Conservation (phyloP, 192 early-diverging fungal genomes). For the Mortierella alpina region DNA sequence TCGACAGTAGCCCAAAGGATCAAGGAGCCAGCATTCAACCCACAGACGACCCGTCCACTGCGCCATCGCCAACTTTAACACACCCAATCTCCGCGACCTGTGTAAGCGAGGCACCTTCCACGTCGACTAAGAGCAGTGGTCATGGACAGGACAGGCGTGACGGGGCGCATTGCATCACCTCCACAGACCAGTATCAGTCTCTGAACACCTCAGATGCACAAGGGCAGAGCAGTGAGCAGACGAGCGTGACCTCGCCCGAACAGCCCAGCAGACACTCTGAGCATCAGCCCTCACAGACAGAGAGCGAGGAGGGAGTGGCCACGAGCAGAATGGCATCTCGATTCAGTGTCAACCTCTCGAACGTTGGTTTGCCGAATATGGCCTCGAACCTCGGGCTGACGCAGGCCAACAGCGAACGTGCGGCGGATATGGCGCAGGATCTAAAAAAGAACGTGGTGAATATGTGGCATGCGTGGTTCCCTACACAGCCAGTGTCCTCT, state of each 20-base stretch:
- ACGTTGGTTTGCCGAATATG: slow-evolving; percentile 37
- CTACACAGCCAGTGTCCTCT: slow-evolving; percentile 9
- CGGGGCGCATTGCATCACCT: no score
- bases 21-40: no score
- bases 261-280: not conserved
- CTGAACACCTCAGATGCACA: slow-evolving; percentile 1
- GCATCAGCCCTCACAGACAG: slow-evolving; percentile 1
- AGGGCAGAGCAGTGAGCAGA: not conserved
- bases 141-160: no score
- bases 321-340: slow-evolving; percentile 19
- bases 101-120: no score
- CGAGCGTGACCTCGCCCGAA: no score
- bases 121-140: no score
- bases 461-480: slow-evolving; percentile 52
- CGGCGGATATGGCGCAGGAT: slow-evolving; percentile 52
- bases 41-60: no score
- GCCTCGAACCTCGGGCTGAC: slow-evolving; percentile 45
- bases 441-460: slow-evolving; percentile 51
- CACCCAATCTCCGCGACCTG: no score
- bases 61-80: no score
- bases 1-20: no score
- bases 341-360: slow-evolving; percentile 46
- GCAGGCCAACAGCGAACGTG: slow-evolving; percentile 50
- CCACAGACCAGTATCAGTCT: not conserved
- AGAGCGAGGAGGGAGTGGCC: slow-evolving; percentile 1